Evolutionary conservation across 495 filamentous ascomycete genomes (phyloP).

Genomic region (Parathielavia appendiculata): DNA sequence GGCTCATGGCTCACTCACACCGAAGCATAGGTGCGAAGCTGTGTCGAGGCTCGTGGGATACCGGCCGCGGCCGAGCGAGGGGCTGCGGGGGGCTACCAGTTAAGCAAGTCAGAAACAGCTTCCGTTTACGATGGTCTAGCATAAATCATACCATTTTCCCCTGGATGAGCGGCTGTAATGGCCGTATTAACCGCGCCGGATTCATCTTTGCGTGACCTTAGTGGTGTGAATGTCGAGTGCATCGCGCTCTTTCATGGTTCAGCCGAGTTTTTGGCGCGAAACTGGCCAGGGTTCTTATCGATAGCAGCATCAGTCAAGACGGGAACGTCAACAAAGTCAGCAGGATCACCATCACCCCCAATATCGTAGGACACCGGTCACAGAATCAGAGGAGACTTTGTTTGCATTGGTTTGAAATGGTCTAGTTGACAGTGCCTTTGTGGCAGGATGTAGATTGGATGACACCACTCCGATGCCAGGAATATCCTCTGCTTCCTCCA

Average conservation of each 20-base stretch:
- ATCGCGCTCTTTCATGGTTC: constrained; percentile 5
- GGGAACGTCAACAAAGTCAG: too few relatives aligned
- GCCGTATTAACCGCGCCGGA: constrained; percentile 33
- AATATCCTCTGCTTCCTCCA: too few relatives aligned
- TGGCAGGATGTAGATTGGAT: too few relatives aligned
- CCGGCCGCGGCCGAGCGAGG: constrained; percentile 19
- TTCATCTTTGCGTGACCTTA: constrained; percentile 31
- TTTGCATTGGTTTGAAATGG: too few relatives aligned
- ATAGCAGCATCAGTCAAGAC: constrained; percentile 25
- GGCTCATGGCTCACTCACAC: constrained; percentile 19
- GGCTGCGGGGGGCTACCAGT: constrained; percentile 23
- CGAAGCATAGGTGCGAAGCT: constrained; percentile 28
- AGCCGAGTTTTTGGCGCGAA: constrained; percentile 28
- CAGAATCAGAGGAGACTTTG: too few relatives aligned
- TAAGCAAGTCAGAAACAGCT: constrained; percentile 11
- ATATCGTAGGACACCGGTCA: too few relatives aligned
- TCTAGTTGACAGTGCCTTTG: too few relatives aligned
- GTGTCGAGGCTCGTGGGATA: constrained; percentile 21
- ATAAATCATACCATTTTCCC: constrained; percentile 28
- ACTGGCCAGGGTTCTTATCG: constrained; percentile 30
- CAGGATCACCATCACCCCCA: too few relatives aligned
- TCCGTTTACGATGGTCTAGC: neutral
- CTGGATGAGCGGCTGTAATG: constrained; percentile 29
- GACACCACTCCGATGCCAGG: too few relatives aligned
- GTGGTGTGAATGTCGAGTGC: constrained; percentile 21